Evolutionary conservation across 2,329 filamentous ascomycete genomes (phyloP), one percentile per base, ranked within the genome.

Genomic region (Hymenoscyphus salicellus): DNA sequence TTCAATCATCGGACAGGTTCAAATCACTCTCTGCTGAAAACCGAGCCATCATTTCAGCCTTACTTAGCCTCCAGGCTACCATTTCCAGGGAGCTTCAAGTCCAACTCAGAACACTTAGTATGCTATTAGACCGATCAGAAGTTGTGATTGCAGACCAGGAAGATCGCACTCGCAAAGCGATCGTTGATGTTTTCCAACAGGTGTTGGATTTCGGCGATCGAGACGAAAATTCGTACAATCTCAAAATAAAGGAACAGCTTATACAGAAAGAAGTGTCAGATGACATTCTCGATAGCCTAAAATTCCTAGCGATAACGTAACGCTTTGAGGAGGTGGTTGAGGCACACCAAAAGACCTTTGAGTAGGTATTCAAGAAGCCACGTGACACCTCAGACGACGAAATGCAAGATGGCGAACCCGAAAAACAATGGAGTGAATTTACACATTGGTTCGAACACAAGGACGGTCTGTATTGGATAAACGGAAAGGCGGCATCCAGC

Each of bases 381-480:
- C 8, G 43, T 8, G n/a, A 11, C 10, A 14, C 10, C 5, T 5
- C 38, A 16, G n/a, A 17, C 7, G n/a, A 59, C 33, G 49, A 16
- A 36, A 8, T 33, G 2, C 20, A 28, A 23, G 32, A 23, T 5
- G 16, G 23, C 11, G 20, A 26, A 11, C 36, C 33, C 7, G 11
- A 28, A 16, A 16, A 16, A 4, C 20, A 26, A 46, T 57, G 43
- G 46, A 32, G n/a, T 6, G 60, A 58, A 17, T 66, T 71, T 20
- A 3, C 30, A 0, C 2, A 63, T 2, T 72, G 70, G 70, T 55
- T 72, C 1, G 6, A 59, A 36, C 2, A 46, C 14, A 55, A 43
- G 7, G 7, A 46, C 5, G 58, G 59, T 1, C 16, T 72, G 0
- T 71, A 69, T 16, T 72, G 69, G 69, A 55, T 72, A 6, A 61